Base-by-base conservation (phyloP, 1,284 basidiomycete species). In the Nidula niveotomentosa region DNA sequence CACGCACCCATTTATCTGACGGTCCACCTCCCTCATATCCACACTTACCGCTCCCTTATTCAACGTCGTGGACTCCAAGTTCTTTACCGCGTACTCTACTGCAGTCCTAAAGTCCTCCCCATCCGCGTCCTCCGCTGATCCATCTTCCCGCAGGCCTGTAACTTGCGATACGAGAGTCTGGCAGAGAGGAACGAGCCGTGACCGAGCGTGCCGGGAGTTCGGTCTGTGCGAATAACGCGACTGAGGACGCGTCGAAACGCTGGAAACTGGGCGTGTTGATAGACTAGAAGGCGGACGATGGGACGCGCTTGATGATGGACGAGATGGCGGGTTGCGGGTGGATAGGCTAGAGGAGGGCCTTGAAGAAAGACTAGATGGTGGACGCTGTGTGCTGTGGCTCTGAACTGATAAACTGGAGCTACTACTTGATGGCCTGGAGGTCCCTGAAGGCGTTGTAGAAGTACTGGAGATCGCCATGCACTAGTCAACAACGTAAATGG, bases 181-280 rank as follows among this genome's bases (percentile, higher is more conserved):
- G 53, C 77, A 81, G 36, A 80, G 64, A 1, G 85, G 81, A 0
- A 81, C 59, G 7, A 90, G 67, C 33, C 81, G 79, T 4, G 80
- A 75, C 8, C 75, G 79, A 55, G 79, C 70, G 52, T 83, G 79
- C 36, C 85, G 78, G 56, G 80, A 76, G 65, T 75, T 70, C 8
- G 84, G 77, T 23, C 84, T 69, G 46, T 75, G 74, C 12, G 84
- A 83, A 41, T 82, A 68, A 35, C 86, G 81, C 2, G 88, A 89
- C 65, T 71, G 53, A 66, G 82, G 68, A 66, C 79, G 53, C 66
- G 57, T 57, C n/a, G 67, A 70, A 17, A 66, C 62, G 49, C 68
- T 71, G 8, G 72, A 73, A 35, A 62, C 56, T 4, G 72, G 69
- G 9, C 65, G 60, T 12, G 59, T 53, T 13, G 67, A 67, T 18